These are phyloP conservation scores for Tillandsia leiboldiana DNA, from an alignment of 176 grass and related monocot species.

Conservation along the genomic window DNA sequence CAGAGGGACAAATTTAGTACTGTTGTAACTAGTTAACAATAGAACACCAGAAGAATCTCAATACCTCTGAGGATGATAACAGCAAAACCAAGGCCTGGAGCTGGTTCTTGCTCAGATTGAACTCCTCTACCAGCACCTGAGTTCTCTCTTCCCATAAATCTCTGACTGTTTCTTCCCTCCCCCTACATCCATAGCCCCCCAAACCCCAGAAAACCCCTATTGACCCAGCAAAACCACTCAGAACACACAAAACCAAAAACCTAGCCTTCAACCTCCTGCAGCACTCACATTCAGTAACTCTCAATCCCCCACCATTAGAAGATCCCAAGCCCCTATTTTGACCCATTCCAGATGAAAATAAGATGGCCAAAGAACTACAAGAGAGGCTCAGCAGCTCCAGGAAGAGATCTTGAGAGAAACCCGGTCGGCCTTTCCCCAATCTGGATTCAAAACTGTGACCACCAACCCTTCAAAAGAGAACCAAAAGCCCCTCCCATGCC, in stretches of 20 bases:
- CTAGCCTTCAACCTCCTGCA: slow-evolving; percentile 23
- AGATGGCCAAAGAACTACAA: neutral
- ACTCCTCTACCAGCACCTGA: slow-evolving; percentile 22
- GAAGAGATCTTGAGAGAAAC: slow-evolving; percentile 5
- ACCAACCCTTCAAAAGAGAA: neutral
- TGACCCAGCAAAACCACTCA: slow-evolving; percentile 10
- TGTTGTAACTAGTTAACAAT: neutral
- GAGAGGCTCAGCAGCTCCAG: slow-evolving; percentile 6
- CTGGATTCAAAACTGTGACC: neutral
- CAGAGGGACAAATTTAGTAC: neutral
- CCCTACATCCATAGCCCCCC: slow-evolving; percentile 6
- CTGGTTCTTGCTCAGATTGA: slow-evolving; percentile 45
- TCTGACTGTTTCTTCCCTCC: slow-evolving; percentile 9
- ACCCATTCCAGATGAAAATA: neutral
- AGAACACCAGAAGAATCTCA: neutral
- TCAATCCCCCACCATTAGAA: neutral
- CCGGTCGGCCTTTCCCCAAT: slow-evolving; percentile 1
- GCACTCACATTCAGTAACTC: slow-evolving; percentile 5
- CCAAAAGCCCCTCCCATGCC: neutral
- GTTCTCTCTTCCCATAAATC: slow-evolving; percentile 13
- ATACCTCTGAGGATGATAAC: slow-evolving; percentile 41
- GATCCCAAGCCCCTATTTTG: neutral
- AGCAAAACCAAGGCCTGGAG: slow-evolving; percentile 35
- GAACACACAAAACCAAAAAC: slow-evolving; percentile 24
- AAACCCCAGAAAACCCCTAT: slow-evolving; percentile 10